These are phyloP conservation scores for Wakefieldia striispora DNA, from an alignment of 768 basidiomycete species.

Conservation along the genomic window DNA sequence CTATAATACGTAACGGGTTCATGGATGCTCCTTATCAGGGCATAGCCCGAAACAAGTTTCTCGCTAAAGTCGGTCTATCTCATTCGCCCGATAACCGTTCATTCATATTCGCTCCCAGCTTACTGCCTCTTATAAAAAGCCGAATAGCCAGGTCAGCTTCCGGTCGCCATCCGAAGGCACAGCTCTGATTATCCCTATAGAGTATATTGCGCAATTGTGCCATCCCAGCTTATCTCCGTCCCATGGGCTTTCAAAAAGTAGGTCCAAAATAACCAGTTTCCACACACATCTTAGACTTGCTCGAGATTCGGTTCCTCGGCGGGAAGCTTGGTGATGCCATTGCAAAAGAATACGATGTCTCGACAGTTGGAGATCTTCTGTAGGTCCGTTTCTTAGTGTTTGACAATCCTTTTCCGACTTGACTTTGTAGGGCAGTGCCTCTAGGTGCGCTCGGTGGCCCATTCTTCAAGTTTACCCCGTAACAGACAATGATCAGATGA, in stretches of 20 bases:
- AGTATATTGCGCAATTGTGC: slow-evolving; percentile 81
- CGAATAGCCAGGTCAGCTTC: slow-evolving; percentile 68
- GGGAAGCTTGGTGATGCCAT: slow-evolving; percentile 91
- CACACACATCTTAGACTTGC: slow-evolving; percentile 1
- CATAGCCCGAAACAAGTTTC: slow-evolving; percentile 88
- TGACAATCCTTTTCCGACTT: slow-evolving; percentile 4
- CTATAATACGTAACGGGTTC: background rate
- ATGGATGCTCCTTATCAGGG: slow-evolving; percentile 47
- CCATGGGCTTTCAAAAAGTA: slow-evolving; percentile 88
- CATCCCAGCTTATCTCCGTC: slow-evolving; percentile 79
- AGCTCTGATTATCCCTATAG: slow-evolving; percentile 37
- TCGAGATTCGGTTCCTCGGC: slow-evolving; percentile 88
- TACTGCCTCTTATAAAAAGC: slow-evolving; percentile 89
- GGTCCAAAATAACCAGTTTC: slow-evolving; percentile 1
- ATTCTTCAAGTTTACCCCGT: background rate
- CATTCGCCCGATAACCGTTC: background rate
- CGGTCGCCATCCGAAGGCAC: background rate
- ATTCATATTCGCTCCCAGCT: slow-evolving; percentile 46
- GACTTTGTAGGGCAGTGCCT: slow-evolving; percentile 45
- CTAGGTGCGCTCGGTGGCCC: slow-evolving; percentile 44
- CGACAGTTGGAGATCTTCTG: slow-evolving; percentile 89
- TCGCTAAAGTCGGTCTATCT: slow-evolving; percentile 71
- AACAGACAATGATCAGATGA: slow-evolving; percentile 47
- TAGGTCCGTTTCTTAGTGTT: slow-evolving; percentile 37
- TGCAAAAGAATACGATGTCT: slow-evolving; percentile 84